A percentile compares a stretch with the other conserved stretches of the same genome.
Conservation (phyloP, 2,329 filamentous ascomycete species). For the Fusarium sambucinum region DNA sequence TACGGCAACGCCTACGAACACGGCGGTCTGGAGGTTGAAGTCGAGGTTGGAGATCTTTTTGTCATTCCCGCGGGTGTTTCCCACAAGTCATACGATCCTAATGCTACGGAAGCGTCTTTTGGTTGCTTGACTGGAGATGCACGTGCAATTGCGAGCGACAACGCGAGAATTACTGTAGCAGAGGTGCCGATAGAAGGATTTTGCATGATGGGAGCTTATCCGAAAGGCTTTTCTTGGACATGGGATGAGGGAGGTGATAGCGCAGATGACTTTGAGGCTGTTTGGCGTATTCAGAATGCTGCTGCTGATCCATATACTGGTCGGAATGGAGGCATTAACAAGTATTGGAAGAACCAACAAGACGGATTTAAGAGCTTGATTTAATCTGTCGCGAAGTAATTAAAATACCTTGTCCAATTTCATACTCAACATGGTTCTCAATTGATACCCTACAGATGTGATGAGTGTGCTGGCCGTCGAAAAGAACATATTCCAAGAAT, state of each 20-base stretch:
- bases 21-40: constrained; percentile 9
- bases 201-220: constrained; percentile 28
- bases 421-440: too few species aligned
- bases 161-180: constrained; percentile 2
- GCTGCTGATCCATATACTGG: constrained; percentile 13
- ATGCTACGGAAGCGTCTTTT: neutral
- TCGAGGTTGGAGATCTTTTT: constrained; percentile 20
- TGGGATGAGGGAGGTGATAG: constrained; percentile 27
- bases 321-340: neutral
- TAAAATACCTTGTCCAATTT: too few species aligned
- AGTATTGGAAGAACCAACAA: neutral
- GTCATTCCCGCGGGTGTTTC: constrained; percentile 19
- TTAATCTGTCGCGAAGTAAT: neutral
- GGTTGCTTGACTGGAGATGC: constrained; percentile 22
- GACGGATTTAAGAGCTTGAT: accelerated
- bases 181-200: constrained; percentile 13
- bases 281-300: neutral
- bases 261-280: constrained; percentile 5
- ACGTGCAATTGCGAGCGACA: constrained; percentile 1
- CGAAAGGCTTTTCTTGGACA: constrained; percentile 11
- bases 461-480: too few species aligned
- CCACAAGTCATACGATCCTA: constrained; percentile 16
- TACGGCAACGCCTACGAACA: constrained; percentile 13
- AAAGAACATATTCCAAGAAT: neutral
- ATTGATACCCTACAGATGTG: too few species aligned